These are phyloP conservation scores for Mitragyna speciosa DNA, from an alignment of 257 asterid species.

Conservation along the genomic window DNA sequence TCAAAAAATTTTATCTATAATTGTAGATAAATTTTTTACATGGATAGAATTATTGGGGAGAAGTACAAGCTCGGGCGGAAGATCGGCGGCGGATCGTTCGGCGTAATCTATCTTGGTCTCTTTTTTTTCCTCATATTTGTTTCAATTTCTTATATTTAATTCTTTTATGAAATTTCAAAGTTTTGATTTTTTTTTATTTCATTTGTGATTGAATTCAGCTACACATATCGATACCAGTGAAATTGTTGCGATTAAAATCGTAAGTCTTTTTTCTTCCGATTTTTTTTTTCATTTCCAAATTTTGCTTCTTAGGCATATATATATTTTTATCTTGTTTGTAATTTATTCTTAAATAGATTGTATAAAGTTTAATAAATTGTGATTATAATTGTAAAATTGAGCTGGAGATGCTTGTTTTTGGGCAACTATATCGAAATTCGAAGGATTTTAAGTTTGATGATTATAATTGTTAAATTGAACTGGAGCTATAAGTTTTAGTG, in stretches of 20 bases:
- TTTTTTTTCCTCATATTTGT: not conserved
- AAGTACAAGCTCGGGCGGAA: constrained; percentile 80
- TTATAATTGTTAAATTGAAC: not conserved
- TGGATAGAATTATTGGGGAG: constrained; percentile 64
- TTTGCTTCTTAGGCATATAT: not conserved
- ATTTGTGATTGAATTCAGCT: constrained; percentile 46
- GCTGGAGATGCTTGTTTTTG: not conserved
- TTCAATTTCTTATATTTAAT: constrained; percentile 6
- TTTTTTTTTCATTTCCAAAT: constrained; percentile 1
- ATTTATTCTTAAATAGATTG: not conserved
- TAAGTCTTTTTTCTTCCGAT: constrained; percentile 35
- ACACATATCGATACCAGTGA: constrained; percentile 83
- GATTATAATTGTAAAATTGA: not conserved
- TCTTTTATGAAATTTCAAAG: constrained; percentile 1
- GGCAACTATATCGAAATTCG: not conserved
- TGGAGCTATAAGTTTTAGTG: not conserved
- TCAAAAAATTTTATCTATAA: not conserved
- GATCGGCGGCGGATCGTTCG: constrained; percentile 89
- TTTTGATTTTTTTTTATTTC: constrained; percentile 7
- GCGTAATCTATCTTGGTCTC: constrained; percentile 73
- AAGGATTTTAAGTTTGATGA: no score
- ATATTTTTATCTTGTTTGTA: not conserved
- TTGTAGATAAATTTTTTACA: not conserved
- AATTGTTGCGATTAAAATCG: constrained; percentile 92
- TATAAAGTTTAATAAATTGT: not conserved